Evolutionary conservation across 1,284 basidiomycete species (phyloP).

Genomic region (Cutaneotrichosporon dermatis): DNA sequence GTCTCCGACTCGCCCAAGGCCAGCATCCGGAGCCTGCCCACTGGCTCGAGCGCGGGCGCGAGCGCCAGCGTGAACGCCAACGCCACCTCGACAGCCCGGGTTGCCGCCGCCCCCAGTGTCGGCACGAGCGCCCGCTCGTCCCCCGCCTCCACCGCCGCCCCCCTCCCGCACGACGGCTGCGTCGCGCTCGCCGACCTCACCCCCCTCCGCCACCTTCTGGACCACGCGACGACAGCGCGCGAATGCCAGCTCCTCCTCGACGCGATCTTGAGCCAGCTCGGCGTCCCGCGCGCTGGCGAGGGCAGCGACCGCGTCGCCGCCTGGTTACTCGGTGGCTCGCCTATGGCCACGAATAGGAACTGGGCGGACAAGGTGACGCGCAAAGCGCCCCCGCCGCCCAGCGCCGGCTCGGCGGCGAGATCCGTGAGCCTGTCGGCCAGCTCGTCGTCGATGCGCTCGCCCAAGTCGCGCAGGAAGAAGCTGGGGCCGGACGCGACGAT

Average conservation of each 20-base stretch:
- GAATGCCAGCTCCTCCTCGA: conserved; percentile 80
- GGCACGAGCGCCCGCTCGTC: not conserved
- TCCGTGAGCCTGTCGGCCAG: not conserved
- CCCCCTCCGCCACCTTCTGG: conserved; percentile 66
- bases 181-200: conserved; percentile 50
- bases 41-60: too few species aligned
- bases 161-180: conserved; percentile 5
- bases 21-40: too few species aligned
- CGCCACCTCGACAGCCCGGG: too few species aligned
- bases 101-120: too few species aligned
- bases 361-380: not conserved
- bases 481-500: conserved; percentile 8
- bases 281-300: conserved; percentile 40
- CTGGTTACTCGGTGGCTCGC: conserved; percentile 33
- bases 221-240: conserved; percentile 65
- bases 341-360: not conserved
- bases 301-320: conserved; percentile 33
- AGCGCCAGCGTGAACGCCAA: too few species aligned
- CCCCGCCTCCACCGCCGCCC: not conserved
- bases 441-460: too few species aligned
- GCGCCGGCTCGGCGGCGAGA: not conserved
- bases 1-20: too few species aligned
- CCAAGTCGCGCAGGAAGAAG: not conserved
- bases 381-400: not conserved
- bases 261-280: conserved; percentile 67